Conservation (phyloP, 2,329 filamentous ascomycete species). For the Diplodia corticola region DNA sequence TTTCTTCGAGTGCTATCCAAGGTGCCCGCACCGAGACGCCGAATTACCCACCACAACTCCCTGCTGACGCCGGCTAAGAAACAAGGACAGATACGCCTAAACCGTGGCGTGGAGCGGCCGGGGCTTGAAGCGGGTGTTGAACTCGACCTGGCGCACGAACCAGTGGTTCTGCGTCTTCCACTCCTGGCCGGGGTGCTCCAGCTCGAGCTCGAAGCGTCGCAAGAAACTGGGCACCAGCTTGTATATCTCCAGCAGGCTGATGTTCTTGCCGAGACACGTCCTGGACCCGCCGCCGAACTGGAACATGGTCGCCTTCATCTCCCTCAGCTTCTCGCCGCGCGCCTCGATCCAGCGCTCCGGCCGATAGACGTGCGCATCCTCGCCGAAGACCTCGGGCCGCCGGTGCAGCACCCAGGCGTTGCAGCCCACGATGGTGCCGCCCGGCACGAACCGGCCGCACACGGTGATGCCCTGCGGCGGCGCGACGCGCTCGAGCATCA, state of each 20-base stretch:
- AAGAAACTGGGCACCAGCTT: constrained; percentile 59
- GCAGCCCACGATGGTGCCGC: constrained; percentile 72
- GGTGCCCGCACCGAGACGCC: too few relatives aligned
- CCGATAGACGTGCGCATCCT: constrained; percentile 64
- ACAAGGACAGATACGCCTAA: not conserved
- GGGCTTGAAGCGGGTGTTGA: constrained; percentile 46
- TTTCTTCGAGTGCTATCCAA: not conserved
- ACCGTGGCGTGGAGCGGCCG: constrained; percentile 16
- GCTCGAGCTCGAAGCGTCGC: constrained; percentile 60
- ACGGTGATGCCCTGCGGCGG: constrained; percentile 65
- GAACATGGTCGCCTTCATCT: constrained; percentile 70
- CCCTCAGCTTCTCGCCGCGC: constrained; percentile 57
- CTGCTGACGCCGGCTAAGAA: not conserved
- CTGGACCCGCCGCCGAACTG: constrained; percentile 71
- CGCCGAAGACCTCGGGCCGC: constrained; percentile 66
- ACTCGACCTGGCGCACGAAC: constrained; percentile 52
- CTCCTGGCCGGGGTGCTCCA: constrained; percentile 42
- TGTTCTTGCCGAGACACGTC: constrained; percentile 65
- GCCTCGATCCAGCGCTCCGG: constrained; percentile 67
- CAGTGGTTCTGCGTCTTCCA: constrained; percentile 56
- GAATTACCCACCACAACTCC: not conserved
- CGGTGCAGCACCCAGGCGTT: constrained; percentile 75
- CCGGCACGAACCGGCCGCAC: constrained; percentile 61
- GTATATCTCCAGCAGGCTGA: constrained; percentile 52
- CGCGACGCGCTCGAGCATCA: constrained; percentile 72